Percentiles rank a stretch among this genome's conserved stretches.
phyloP scores from a whole-genome alignment of 1,284 basidiomycete species.

The Lignosus rhinocerotis region DNA sequence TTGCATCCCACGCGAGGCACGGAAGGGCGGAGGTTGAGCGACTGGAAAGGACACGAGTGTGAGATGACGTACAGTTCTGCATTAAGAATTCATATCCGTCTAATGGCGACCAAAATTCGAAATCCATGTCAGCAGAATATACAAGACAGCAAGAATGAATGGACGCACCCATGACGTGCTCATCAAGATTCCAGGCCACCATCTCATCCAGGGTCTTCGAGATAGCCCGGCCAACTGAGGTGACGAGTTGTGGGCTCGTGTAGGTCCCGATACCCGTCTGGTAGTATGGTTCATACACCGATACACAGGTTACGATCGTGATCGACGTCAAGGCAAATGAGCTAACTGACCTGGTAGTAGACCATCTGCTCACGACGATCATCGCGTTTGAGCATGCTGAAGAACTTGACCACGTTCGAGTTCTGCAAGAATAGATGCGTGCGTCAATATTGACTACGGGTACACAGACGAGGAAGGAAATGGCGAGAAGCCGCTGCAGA shows the following conservation, averaged over 20 bases:
- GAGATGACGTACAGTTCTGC: slow-evolving; percentile 50
- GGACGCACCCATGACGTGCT: slow-evolving; percentile 53
- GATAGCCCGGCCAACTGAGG: slow-evolving; percentile 38
- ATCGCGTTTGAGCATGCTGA: slow-evolving; percentile 54
- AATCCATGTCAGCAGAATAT: background rate
- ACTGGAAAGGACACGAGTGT: background rate
- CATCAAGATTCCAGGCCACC: slow-evolving; percentile 53
- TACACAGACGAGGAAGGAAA: background rate
- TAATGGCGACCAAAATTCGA: slow-evolving; percentile 15
- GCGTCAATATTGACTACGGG: background rate
- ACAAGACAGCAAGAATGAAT: background rate
- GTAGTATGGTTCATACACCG: background rate
- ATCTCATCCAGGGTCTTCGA: slow-evolving; percentile 49
- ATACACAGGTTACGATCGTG: slow-evolving; percentile 8
- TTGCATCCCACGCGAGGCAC: background rate
- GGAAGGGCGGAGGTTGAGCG: background rate
- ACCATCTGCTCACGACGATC: slow-evolving; percentile 53
- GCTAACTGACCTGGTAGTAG: slow-evolving; percentile 56
- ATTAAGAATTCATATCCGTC: slow-evolving; percentile 66
- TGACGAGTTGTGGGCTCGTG: slow-evolving; percentile 47
- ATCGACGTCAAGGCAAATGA: slow-evolving; percentile 4
- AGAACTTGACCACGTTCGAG: slow-evolving; percentile 63
- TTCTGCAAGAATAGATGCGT: slow-evolving; percentile 37
- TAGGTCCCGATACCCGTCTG: slow-evolving; percentile 59
- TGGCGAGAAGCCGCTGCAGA: background rate